Evolutionary conservation across 768 basidiomycete genomes (phyloP).

Genomic region (Phylloporus sp.): DNA sequence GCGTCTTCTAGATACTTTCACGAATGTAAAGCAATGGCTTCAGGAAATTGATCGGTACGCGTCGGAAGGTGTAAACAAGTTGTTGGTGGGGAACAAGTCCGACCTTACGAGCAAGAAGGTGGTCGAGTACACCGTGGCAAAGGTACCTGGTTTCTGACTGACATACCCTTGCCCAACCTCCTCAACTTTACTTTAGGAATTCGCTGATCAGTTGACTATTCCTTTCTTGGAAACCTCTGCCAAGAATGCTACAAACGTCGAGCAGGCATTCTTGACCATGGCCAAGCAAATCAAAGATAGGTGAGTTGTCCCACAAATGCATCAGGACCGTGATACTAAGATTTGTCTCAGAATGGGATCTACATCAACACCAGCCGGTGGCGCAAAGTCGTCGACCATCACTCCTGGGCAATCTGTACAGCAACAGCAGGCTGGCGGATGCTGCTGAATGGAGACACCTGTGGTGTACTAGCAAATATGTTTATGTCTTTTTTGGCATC

Average conservation of each 20-base stretch:
- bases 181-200: conserved; percentile 55
- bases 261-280: conserved; percentile 99
- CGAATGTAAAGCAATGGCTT: conserved; percentile 94
- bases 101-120: conserved; percentile 97
- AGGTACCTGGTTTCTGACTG: conserved; percentile 43
- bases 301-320: conserved; percentile 36
- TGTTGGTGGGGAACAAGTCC: conserved; percentile 98
- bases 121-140: conserved; percentile 84
- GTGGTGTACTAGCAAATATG: conserved; percentile 15
- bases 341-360: conserved; percentile 68
- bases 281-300: conserved; percentile 95
- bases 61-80: conserved; percentile 97
- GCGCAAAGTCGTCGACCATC: conserved; percentile 79
- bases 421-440: conserved; percentile 67
- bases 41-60: conserved; percentile 95
- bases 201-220: conserved; percentile 90
- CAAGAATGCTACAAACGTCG: conserved; percentile 97
- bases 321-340: not conserved
- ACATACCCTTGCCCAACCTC: not conserved
- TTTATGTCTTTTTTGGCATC: conserved; percentile 14
- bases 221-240: conserved; percentile 99
- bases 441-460: conserved; percentile 57
- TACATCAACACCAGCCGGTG: conserved; percentile 66
- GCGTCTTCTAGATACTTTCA: conserved; percentile 71
- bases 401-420: conserved; percentile 82